Evolutionary conservation across 805 yeast genomes (phyloP).

Genomic region (Barnettozyma californica): DNA sequence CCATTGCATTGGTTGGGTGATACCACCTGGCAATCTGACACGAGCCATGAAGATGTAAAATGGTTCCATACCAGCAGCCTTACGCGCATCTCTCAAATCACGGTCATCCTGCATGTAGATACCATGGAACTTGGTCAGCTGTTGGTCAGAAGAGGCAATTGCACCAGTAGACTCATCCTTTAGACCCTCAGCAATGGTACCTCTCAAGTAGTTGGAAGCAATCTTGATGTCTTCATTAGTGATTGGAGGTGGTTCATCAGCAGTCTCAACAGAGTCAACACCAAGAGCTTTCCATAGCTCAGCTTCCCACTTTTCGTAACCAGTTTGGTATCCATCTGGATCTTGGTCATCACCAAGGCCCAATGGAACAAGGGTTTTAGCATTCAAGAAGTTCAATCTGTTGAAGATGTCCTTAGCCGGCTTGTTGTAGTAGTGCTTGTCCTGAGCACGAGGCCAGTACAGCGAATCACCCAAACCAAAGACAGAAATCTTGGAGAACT

Average conservation of each 20-base stretch:
- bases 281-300: slow-evolving; percentile 84
- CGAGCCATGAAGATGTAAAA: slow-evolving; percentile 97
- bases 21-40: slow-evolving; percentile 92
- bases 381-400: slow-evolving; percentile 67
- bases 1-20: slow-evolving; percentile 86
- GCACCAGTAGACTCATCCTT: slow-evolving; percentile 83
- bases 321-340: slow-evolving; percentile 91
- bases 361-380: slow-evolving; percentile 61
- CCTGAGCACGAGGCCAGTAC: slow-evolving; percentile 98
- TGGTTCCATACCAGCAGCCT: slow-evolving; percentile 89
- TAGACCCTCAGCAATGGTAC: slow-evolving; percentile 86
- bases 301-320: slow-evolving; percentile 84
- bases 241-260: slow-evolving; percentile 86
- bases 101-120: slow-evolving; percentile 98
- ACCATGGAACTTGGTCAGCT: slow-evolving; percentile 95
- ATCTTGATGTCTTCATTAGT: slow-evolving; percentile 95
- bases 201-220: slow-evolving; percentile 82
- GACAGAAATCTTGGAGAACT: slow-evolving; percentile 60
- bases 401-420: slow-evolving; percentile 73
- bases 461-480: slow-evolving; percentile 94
- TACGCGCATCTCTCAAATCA: slow-evolving; percentile 89
- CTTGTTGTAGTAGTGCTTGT: slow-evolving; percentile 87
- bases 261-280: slow-evolving; percentile 74
- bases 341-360: slow-evolving; percentile 97
- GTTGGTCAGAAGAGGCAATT: slow-evolving; percentile 85